Evolutionary conservation across 805 yeast species (phyloP), one percentile per base, ranked within the genome.

Genomic region (Barnettozyma wickerhamii): DNA sequence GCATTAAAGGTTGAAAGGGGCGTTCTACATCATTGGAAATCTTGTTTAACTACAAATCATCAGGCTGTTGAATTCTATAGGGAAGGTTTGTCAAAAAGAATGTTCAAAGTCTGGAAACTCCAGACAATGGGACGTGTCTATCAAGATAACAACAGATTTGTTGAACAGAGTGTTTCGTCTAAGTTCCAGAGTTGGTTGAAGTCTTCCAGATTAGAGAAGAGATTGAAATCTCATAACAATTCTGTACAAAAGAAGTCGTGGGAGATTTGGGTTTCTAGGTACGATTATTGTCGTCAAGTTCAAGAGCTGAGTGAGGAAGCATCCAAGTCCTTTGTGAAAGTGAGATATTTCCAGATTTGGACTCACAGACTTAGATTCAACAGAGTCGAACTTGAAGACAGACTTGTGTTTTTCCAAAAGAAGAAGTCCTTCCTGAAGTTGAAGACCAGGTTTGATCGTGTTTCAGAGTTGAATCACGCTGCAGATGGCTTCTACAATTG

Each of bases 281-380:
- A 37, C 19, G 24, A 30, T 6, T 35, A 46, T n/a, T 26, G 40
- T 7, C 33, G 36, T 12, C 38, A 42, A 27, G 19, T 48, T 5
- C 6, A 32, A 10, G 51, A 47, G 10, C 17, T 51, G 20, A 35
- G 49, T 27, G 19, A 31, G 3, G 37, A 39, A 12, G 53, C 57
- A 0, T 41, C 38, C 21, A 37, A 41, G 13, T 30, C 48, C 2
- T 56, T 42, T 30, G 41, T 52, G 9, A 48, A 47, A 28, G 34
- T 47, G n/a, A 42, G 50, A 2, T 51, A 30, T 36, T 39, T 55
- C 29, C 51, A 49, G 12, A 42, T 40, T 15, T 54, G 59, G 58
- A 46, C 32, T 10, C 13, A 18, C n/a, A 19, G 21, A 5, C 31
- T 10, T 7, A 29, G 14, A 14, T 20, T 37, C 7, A 36, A 23